Evolutionary conservation across 73 alveolate genomes (phyloP), one percentile per base, ranked within the genome.

Genomic region (Paramecium octaurelia): DNA sequence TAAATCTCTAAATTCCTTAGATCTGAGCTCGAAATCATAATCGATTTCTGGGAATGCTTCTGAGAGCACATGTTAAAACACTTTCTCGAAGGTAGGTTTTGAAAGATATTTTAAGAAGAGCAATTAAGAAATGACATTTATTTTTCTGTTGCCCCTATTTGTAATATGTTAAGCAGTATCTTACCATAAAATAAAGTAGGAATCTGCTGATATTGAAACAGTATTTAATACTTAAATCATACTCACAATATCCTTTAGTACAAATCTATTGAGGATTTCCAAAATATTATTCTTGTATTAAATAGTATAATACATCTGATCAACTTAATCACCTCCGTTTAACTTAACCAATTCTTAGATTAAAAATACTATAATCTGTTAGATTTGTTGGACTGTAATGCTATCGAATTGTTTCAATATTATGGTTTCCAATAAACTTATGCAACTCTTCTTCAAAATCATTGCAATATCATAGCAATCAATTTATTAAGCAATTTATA

Each of bases 351-450:
- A 64, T 64, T 64, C 84, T 64, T 64, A 64, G 21, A 64, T 21
- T 7, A 64, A 64, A 64, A 64, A 64, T 27, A 64, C 21, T 23
- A 64, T 64, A 11, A 64, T 64, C 46, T 64, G 5, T 31, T 27
- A 27, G 12, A 27, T 31, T 31, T 27, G 14, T 27, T 27, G 6
- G 2, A 64, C 46, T 14, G 42, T 34, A 1, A 64, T 31, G 5
- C 16, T 64, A 3, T 64, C 84, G 12, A 27, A 64, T 24, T 64
- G 46, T 27, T 34, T 27, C 42, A 75, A 35, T 10, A 75, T 75
- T 38, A 75, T 75, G 1, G 88, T 75, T 75, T 35, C 60, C 29
- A 75, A 75, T 75, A 75, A 42, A 75, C 88, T 75, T 42, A 75
- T 29, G 18, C 88, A 75, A 75, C 68, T 38, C 38, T 42, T 75